Evolutionary conservation across 2,329 filamentous ascomycete genomes (phyloP).

Genomic region (Neurospora sp.): DNA sequence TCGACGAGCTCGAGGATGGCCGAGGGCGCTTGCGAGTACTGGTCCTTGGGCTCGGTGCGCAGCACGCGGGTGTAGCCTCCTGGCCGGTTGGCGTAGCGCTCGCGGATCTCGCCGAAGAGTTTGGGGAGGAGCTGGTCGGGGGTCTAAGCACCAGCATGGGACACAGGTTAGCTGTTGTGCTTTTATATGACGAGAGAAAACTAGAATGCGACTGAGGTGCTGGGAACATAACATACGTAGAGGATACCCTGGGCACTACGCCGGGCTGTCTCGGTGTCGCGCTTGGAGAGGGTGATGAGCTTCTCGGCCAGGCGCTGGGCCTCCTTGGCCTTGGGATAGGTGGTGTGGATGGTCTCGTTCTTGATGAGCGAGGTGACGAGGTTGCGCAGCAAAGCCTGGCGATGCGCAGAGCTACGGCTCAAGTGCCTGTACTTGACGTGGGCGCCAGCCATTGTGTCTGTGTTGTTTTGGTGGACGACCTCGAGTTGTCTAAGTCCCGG

Average conservation of each 20-base stretch:
- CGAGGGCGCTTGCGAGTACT: conserved; percentile 73
- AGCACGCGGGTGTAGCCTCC: conserved; percentile 95
- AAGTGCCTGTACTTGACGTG: conserved; percentile 83
- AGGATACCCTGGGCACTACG: conserved; percentile 71
- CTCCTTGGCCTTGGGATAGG: conserved; percentile 95
- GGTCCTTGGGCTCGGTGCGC: conserved; percentile 79
- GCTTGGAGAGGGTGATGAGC: conserved; percentile 87
- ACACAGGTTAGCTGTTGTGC: too few species aligned
- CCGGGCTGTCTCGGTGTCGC: conserved; percentile 74
- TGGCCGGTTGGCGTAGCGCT: conserved; percentile 68
- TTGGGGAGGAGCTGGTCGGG: conserved; percentile 67
- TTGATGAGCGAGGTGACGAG: conserved; percentile 90
- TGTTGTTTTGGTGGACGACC: conserved; percentile 7
- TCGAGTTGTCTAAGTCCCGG: background rate
- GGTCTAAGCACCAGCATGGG: conserved; percentile 23
- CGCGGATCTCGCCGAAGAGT: conserved; percentile 72
- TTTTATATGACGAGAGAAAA: too few species aligned
- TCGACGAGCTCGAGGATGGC: conserved; percentile 94
- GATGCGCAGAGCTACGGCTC: conserved; percentile 74
- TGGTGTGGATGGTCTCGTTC: conserved; percentile 88
- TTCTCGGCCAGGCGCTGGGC: conserved; percentile 89
- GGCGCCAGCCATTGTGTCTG: conserved; percentile 66
- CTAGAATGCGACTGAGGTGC: too few species aligned
- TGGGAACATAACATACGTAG: conserved; percentile 52
- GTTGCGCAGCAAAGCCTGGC: conserved; percentile 88